phyloP scores from a whole-genome alignment of 768 basidiomycete species.

The Mycena vulgaris region DNA sequence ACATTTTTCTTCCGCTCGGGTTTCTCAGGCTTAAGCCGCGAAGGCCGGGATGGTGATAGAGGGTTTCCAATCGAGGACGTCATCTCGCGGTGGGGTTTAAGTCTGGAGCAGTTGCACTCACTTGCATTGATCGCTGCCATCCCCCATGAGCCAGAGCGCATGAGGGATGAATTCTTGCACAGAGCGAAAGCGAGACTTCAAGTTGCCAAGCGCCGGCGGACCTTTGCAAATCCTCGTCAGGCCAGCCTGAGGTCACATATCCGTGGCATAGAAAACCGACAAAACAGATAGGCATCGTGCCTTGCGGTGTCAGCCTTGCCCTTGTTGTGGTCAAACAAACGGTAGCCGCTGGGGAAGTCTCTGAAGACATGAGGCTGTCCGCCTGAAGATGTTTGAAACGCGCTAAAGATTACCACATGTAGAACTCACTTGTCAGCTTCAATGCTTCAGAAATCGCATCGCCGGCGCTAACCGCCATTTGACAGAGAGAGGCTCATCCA shows the following conservation, averaged over 20 bases:
- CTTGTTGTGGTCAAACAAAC: constrained; percentile 83
- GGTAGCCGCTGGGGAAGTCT: constrained; percentile 77
- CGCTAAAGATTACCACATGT: background rate
- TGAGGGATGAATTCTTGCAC: constrained; percentile 89
- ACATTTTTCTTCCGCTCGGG: constrained; percentile 30
- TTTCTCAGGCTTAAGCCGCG: constrained; percentile 43
- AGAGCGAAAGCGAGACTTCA: constrained; percentile 76
- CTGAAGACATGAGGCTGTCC: constrained; percentile 73
- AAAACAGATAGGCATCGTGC: constrained; percentile 85
- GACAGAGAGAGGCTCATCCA: constrained; percentile 66
- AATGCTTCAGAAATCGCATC: constrained; percentile 60
- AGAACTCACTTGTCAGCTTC: constrained; percentile 64
- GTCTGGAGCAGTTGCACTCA: constrained; percentile 86
- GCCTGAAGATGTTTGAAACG: constrained; percentile 49
- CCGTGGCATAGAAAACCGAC: constrained; percentile 54
- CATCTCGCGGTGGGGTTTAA: constrained; percentile 78
- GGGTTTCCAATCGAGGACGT: constrained; percentile 68
- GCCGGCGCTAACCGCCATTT: constrained; percentile 71
- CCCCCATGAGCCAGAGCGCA: constrained; percentile 82
- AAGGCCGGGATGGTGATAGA: constrained; percentile 46
- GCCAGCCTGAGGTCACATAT: background rate
- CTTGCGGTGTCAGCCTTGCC: constrained; percentile 68
- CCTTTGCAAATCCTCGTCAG: constrained; percentile 48
- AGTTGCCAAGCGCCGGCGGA: too few relatives aligned
- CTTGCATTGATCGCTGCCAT: constrained; percentile 68